Evolutionary conservation across 306 rosid genomes (phyloP).

Genomic region (Sindora glabra): DNA sequence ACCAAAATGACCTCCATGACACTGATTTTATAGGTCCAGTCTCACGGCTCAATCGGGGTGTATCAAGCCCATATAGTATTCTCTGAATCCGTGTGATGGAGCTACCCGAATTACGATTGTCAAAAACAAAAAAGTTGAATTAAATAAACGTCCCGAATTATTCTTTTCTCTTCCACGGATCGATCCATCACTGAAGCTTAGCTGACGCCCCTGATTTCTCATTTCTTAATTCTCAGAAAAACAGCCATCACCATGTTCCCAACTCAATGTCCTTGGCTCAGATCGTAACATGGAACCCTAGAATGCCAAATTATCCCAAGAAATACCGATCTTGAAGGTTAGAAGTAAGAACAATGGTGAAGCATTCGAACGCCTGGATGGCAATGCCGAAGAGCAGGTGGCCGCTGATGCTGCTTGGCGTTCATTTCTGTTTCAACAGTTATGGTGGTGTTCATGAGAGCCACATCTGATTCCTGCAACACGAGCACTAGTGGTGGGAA

Average conservation of each 20-base stretch:
- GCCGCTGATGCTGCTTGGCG: slow-evolving; percentile 42
- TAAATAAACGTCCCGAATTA: no score
- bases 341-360: slow-evolving; percentile 29
- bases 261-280: not conserved
- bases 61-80: no score
- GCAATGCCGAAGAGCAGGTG: slow-evolving; percentile 52
- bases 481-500: not conserved
- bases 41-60: no score
- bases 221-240: not conserved
- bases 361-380: slow-evolving; percentile 32
- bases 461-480: slow-evolving; percentile 44
- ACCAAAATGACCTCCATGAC: no score
- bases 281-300: slow-evolving; percentile 11
- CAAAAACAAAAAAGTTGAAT: no score
- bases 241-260: not conserved
- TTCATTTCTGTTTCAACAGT: slow-evolving; percentile 55
- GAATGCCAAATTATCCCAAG: slow-evolving; percentile 9
- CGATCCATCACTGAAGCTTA: not conserved
- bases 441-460: slow-evolving; percentile 45
- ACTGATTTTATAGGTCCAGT: no score
- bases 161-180: not conserved
- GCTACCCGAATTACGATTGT: no score
- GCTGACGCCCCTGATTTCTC: not conserved
- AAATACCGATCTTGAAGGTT: not conserved
- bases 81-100: no score